A percentile compares a stretch with the other conserved stretches of the same genome.
phyloP scores from a whole-genome alignment of 1,139 yeast species.

The Geotrichum cucujoidarum region DNA sequence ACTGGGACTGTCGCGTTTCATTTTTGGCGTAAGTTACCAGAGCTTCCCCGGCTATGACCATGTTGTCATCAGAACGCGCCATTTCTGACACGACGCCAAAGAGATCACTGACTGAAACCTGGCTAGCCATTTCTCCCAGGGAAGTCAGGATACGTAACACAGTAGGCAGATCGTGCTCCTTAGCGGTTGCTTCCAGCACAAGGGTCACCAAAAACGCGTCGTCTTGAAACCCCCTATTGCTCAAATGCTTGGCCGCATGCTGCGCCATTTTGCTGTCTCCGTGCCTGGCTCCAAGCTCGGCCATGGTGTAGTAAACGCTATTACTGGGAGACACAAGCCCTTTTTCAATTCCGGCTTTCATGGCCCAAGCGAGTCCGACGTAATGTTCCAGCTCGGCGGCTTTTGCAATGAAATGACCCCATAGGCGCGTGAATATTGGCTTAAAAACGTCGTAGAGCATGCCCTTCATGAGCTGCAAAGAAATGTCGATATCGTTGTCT shows the following conservation, averaged over 20 bases:
- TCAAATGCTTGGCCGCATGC: conserved; percentile 8
- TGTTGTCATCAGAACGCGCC: neutral
- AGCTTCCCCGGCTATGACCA: conserved; percentile 1
- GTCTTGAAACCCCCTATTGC: conserved; percentile 7
- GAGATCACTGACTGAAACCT: conserved; percentile 9
- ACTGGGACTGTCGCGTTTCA: conserved; percentile 1
- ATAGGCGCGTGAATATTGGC: conserved; percentile 32
- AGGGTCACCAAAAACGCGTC: conserved; percentile 10
- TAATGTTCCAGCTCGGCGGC: conserved; percentile 28
- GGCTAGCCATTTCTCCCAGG: conserved; percentile 11
- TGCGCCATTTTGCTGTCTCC: conserved; percentile 24
- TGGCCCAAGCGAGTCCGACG: conserved; percentile 31
- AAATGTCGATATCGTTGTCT: conserved; percentile 31
- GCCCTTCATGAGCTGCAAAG: conserved; percentile 28
- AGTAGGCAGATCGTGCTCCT: neutral
- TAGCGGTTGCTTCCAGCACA: conserved; percentile 11
- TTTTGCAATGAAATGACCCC: conserved; percentile 34
- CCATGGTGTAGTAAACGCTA: conserved; percentile 29
- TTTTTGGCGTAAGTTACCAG: neutral
- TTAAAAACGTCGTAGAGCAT: conserved; percentile 19
- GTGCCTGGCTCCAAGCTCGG: conserved; percentile 28
- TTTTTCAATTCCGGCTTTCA: conserved; percentile 31
- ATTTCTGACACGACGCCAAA: conserved; percentile 5
- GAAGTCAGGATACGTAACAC: conserved; percentile 6
- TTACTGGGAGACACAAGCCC: conserved; percentile 34